Evolutionary conservation across 2,329 filamentous ascomycete genomes (phyloP), one percentile per base, ranked within the genome.

Genomic region (Tolypocladium inflatum): DNA sequence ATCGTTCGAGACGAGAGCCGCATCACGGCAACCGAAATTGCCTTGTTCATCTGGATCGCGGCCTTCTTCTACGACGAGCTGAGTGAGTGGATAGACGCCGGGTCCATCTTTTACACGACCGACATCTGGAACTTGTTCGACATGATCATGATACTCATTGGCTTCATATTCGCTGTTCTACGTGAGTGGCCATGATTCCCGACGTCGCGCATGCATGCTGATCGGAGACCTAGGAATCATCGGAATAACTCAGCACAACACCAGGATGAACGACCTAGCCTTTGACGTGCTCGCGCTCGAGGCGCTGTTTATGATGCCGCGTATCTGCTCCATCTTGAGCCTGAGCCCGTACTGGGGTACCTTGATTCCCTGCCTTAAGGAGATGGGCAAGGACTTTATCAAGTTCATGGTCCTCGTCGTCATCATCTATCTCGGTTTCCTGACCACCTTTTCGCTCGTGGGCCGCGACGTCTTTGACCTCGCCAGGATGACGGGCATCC

Each of bases 371-470:
- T 95, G 92, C 62, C 79, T 97, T 55, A 94, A 94, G 70, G 90
- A 93, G 70, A 97, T 97, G 92, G 89, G 89, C 43, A 93, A 92
- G 72, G 91, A 96, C 69, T 96, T 96, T 69, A 73, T 92, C 70
- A 92, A 92, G 67, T 96, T 94, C 68, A 81, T 85, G 73, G 88
- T 90, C 1, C 80, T 93, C 33, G 89, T 95, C 50, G 76, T 90
- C 54, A 88, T 96, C 57, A 76, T 96, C 56, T 96, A 96, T 69
- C 75, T 94, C 54, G 90, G 91, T 53, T 97, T 97, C 72, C 75
- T 96, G 39, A 96, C 92, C 0, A 96, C 91, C 0, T 93, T 93
- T 65, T 87, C 87, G 0, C 79, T 92, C 33, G 78, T 94, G 51
- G 89, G 87, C n/a, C 82, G 89, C 57, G 86, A 89, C 55, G 73